Evolutionary conservation across 257 asterid species (phyloP).

Genomic region (Solanum rostratum): DNA sequence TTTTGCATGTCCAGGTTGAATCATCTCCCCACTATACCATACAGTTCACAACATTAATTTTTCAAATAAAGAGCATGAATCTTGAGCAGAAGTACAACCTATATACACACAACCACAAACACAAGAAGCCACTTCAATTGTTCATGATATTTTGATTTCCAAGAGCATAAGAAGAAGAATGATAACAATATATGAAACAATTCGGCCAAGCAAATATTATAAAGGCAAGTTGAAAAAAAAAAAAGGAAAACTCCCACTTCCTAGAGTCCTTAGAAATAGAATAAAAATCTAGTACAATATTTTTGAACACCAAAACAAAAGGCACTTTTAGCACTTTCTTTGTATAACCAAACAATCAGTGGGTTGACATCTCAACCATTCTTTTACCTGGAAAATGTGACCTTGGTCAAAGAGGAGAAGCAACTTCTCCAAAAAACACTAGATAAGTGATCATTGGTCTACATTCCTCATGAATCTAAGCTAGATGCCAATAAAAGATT

Average conservation of each 20-base stretch:
- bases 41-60: not conserved
- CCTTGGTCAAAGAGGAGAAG: not conserved
- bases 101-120: not conserved
- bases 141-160: not conserved
- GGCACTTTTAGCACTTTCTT: not conserved
- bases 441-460: not conserved
- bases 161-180: not conserved
- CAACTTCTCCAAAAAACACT: not conserved
- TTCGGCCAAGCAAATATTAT: not conserved
- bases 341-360: not conserved
- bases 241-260: not conserved
- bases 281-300: not conserved
- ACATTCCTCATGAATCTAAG: not conserved
- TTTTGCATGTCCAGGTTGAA: not conserved
- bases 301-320: not conserved
- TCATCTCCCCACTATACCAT: not conserved
- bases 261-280: not conserved
- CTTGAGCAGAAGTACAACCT: not conserved
- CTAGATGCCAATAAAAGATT: not conserved
- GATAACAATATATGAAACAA: not conserved
- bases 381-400: not conserved
- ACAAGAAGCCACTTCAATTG: not conserved
- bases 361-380: not conserved
- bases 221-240: not conserved
- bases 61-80: not conserved